Evolutionary conservation across 805 yeast genomes (phyloP).

Genomic region (Blastobotrys parvus): DNA sequence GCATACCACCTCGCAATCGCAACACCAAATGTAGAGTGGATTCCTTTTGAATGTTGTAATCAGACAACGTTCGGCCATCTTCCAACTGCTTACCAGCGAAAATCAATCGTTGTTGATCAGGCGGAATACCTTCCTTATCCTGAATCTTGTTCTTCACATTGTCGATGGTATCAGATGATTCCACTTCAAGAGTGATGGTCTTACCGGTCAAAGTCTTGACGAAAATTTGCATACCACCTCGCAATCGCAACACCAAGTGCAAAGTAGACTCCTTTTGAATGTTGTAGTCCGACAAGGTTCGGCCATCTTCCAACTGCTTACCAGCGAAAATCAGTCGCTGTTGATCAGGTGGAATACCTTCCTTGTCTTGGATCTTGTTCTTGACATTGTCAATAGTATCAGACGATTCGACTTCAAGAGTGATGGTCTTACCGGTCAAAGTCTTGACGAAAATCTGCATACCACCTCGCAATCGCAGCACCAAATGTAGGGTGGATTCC

Average conservation of each 20-base stretch:
- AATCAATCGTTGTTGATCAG: slow-evolving; percentile 92
- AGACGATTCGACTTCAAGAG: slow-evolving; percentile 3
- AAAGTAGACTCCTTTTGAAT: slow-evolving; percentile 88
- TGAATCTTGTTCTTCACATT: slow-evolving; percentile 92
- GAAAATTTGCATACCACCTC: slow-evolving; percentile 92
- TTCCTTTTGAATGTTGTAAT: slow-evolving; percentile 94
- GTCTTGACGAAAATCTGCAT: slow-evolving; percentile 92
- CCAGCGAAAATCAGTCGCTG: slow-evolving; percentile 93
- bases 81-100: slow-evolving; percentile 95
- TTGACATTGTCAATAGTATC: slow-evolving; percentile 88
- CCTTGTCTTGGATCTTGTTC: slow-evolving; percentile 92
- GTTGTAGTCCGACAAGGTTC: slow-evolving; percentile 90
- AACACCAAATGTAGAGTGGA: slow-evolving; percentile 77
- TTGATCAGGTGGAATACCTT: slow-evolving; percentile 95
- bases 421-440: slow-evolving; percentile 55
- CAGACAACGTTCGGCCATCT: slow-evolving; percentile 91
- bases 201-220: slow-evolving; percentile 87
- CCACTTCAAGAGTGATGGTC: slow-evolving; percentile 84
- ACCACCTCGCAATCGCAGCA: too few relatives aligned
- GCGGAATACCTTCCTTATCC: slow-evolving; percentile 95
- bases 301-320: slow-evolving; percentile 92
- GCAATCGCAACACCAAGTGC: slow-evolving; percentile 72
- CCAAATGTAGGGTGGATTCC: too few relatives aligned
- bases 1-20: slow-evolving; percentile 84
- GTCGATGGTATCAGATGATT: slow-evolving; percentile 92